Evolutionary conservation across 2,329 filamentous ascomycete genomes (phyloP), one percentile per base, ranked within the genome.

Genomic region (Cladophialophora exuberans): DNA sequence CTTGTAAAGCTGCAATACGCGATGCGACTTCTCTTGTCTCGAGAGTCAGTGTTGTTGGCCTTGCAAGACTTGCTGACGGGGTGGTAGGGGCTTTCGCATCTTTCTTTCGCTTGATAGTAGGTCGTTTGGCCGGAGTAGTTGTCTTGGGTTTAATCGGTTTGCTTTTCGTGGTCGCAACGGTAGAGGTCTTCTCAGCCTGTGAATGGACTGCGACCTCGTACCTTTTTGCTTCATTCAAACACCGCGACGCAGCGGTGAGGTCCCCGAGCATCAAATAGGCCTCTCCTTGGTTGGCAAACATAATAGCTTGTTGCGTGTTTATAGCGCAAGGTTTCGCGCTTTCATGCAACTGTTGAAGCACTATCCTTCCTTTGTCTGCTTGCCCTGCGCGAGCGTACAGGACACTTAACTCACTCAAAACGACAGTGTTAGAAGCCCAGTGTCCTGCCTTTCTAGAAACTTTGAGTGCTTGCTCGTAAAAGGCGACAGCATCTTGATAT

Each of bases 401-500:
- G 2, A 62, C 35, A 46, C 52, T 36, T 4, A 60, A 41, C 7
- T 59, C 38, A 20, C 54, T 59, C 10, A 51, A 22, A 1, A 57
- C 52, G 15, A 39, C n/a, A 3, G 25, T 18, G 7, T 20, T 33
- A 36, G 44, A 25, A 26, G 25, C 30, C 9, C 17, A 31, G 17
- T 44, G 33, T 6, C 20, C 23, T 6, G 50, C 47, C 20, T 54
- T 54, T 55, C 81, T 79, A 18, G 89, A 89, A 56, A 96, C 82
- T 65, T 88, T 90, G 50, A 87, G 78, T 0, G 91, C 91, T 64
- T 94, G 88, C 63, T 97, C 88, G 1, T 88, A 86, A 63, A 96
- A 95, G 68, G 92, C 94, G 0, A 93, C 75, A 1, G 93, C 93
- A 69, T 97, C 93, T 57, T 90, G 86, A 61, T 91, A 90, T 72